A percentile compares a stretch with the other conserved stretches of the same genome.
Evolutionary conservation across 371 early-diverging fungal genomes (phyloP).

Genomic region (Coemansia sp.): DNA sequence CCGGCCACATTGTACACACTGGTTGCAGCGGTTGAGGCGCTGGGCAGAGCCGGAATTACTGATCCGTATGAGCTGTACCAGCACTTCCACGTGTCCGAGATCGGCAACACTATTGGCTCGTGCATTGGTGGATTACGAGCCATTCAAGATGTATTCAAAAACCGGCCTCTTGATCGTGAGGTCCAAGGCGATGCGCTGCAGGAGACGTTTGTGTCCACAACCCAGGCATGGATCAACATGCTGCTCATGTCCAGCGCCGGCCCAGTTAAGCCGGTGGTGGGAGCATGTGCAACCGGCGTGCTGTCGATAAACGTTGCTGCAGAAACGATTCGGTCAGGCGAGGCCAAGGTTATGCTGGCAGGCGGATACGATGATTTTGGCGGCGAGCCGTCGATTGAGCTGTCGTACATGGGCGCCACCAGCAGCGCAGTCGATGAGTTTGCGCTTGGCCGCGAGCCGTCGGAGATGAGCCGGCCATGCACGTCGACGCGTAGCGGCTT

Average conservation of each 20-base stretch:
- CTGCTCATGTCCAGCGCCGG: slow-evolving; percentile 89
- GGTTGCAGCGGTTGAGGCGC: slow-evolving; percentile 92
- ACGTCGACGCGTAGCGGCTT: slow-evolving; percentile 90
- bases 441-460: slow-evolving; percentile 83
- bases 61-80: slow-evolving; percentile 97
- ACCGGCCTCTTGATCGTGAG: slow-evolving; percentile 74
- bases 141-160: slow-evolving; percentile 72
- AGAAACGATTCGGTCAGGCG: slow-evolving; percentile 86
- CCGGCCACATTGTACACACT: slow-evolving; percentile 83
- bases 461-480: slow-evolving; percentile 88
- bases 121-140: slow-evolving; percentile 93
- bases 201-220: slow-evolving; percentile 95
- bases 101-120: slow-evolving; percentile 88
- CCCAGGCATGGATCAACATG: slow-evolving; percentile 97
- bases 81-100: slow-evolving; percentile 92
- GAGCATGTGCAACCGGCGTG: slow-evolving; percentile 95
- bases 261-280: slow-evolving; percentile 95
- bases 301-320: slow-evolving; percentile 91
- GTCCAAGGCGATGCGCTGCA: slow-evolving; percentile 89
- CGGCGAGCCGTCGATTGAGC: slow-evolving; percentile 91
- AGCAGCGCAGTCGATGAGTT: slow-evolving; percentile 86
- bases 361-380: slow-evolving; percentile 95
- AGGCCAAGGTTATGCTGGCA: slow-evolving; percentile 91
- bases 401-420: slow-evolving; percentile 76
- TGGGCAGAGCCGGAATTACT: slow-evolving; percentile 89